Conservation (phyloP, 768 basidiomycete species). For the Coprinellus aureogranulatus region DNA sequence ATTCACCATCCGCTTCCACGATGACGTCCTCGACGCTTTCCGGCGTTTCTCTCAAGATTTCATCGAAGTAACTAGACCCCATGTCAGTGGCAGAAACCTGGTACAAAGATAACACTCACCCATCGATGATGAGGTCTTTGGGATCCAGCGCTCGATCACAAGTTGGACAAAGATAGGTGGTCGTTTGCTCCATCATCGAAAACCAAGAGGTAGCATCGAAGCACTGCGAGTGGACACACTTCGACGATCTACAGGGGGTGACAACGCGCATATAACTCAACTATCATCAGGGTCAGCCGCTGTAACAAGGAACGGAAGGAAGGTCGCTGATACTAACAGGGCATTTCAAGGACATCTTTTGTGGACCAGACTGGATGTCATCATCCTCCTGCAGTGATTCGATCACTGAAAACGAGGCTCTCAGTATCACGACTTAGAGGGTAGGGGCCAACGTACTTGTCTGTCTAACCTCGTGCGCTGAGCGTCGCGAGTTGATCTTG, state of each 20-base stretch:
- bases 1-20: conserved; percentile 91
- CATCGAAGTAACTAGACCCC: conserved; percentile 75
- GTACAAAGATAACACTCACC: conserved; percentile 43
- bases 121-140: conserved; percentile 88
- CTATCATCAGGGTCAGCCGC: conserved; percentile 36
- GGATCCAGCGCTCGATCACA: conserved; percentile 78
- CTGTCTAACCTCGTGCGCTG: conserved; percentile 59
- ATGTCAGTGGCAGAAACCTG: neutral
- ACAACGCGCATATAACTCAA: conserved; percentile 83
- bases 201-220: conserved; percentile 96
- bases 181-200: conserved; percentile 93
- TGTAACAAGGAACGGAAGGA: no score
- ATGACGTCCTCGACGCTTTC: conserved; percentile 88
- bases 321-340: conserved; percentile 70
- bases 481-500: conserved; percentile 63
- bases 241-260: conserved; percentile 81
- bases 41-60: conserved; percentile 73
- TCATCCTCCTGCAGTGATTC: conserved; percentile 68
- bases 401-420: conserved; percentile 45
- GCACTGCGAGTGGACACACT: conserved; percentile 89
- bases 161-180: conserved; percentile 93
- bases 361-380: conserved; percentile 86
- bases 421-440: neutral
- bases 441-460: conserved; percentile 51
- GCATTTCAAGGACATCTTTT: conserved; percentile 90